Evolutionary conservation across 2,329 filamentous ascomycete species (phyloP), one percentile per base, ranked within the genome.

Genomic region (Cladorrhinum sp.): DNA sequence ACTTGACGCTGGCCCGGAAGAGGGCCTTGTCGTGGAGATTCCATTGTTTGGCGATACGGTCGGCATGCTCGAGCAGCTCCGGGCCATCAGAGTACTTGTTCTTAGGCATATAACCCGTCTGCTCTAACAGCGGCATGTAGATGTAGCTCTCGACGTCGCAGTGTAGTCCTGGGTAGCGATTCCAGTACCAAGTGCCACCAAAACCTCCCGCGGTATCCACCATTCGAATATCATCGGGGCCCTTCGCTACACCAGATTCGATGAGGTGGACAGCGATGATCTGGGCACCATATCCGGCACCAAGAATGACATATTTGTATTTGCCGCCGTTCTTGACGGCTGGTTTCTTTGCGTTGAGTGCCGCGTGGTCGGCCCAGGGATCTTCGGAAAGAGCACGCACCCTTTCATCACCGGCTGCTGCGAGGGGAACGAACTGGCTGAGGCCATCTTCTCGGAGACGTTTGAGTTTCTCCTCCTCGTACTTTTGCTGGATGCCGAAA

Each of bases 91-190:
- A 68, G 52, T 77, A 78, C 49, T 73, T 75, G 49, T 81, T 74
- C 16, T 74, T 79, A 0, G 85, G 85, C 68, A 86, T 78, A 66
- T 85, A 86, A 0, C 79, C 79, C 1, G 77, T 85, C 69, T 87
- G 83, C 62, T 87, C 84, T 1, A 87, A 75, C 12, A 85, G 70
- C 2, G 84, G 84, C 71, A 87, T 71, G 66, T 87, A 88, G n/a
- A 78, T 75, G 65, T 83, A 85, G 55, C 77, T 77, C 70, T 88
- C 85, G 2, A 85, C 72, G 65, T 88, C 85, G 67, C 84, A 87
- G 64, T 76, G 75, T 7, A 81, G 67, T 0, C 78, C 79, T 0
- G 79, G 79, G 59, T 80, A 83, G 0, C 78, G 71, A 62, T 81
- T 81, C 77, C 79, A 81, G 60, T 79, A 81, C 80, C 80, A 83